Conservation (phyloP, 2,329 filamentous ascomycete genomes). For the Colletotrichum karsti region DNA sequence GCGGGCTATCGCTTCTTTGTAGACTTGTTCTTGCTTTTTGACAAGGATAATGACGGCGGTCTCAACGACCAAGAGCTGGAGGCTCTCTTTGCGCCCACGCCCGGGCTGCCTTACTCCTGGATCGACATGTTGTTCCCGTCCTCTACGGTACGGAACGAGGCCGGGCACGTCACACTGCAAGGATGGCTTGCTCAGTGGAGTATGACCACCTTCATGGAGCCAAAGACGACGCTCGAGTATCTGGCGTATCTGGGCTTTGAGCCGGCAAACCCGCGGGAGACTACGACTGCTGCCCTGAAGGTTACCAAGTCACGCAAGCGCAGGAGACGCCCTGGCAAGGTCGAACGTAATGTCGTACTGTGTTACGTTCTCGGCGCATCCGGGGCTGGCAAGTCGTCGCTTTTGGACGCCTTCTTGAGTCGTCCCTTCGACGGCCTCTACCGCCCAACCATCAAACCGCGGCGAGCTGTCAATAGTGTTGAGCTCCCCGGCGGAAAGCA, state of each 20-base stretch:
- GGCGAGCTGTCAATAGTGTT: slow-evolving; percentile 93
- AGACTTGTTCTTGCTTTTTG: slow-evolving; percentile 92
- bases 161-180: slow-evolving; percentile 93
- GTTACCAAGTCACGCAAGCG: slow-evolving; percentile 92
- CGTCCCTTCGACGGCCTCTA: slow-evolving; percentile 86
- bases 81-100: slow-evolving; percentile 91
- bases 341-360: slow-evolving; percentile 93
- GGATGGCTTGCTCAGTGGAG: slow-evolving; percentile 99
- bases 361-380: slow-evolving; percentile 91
- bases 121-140: slow-evolving; percentile 88
- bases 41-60: slow-evolving; percentile 97
- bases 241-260: slow-evolving; percentile 97
- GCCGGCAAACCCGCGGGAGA: slow-evolving; percentile 76
- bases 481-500: slow-evolving; percentile 96
- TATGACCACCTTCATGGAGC: slow-evolving; percentile 98
- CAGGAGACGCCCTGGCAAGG: slow-evolving; percentile 80
- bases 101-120: slow-evolving; percentile 89
- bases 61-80: slow-evolving; percentile 86
- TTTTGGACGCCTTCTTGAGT: slow-evolving; percentile 91
- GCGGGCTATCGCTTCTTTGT: slow-evolving; percentile 97
- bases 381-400: slow-evolving; percentile 87
- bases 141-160: slow-evolving; percentile 94
- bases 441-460: slow-evolving; percentile 93
- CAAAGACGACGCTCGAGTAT: slow-evolving; percentile 94
- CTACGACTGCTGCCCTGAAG: slow-evolving; percentile 85